These are phyloP conservation scores for Neonectria hederae DNA, from an alignment of 2,329 filamentous ascomycete species.

Conservation along the genomic window DNA sequence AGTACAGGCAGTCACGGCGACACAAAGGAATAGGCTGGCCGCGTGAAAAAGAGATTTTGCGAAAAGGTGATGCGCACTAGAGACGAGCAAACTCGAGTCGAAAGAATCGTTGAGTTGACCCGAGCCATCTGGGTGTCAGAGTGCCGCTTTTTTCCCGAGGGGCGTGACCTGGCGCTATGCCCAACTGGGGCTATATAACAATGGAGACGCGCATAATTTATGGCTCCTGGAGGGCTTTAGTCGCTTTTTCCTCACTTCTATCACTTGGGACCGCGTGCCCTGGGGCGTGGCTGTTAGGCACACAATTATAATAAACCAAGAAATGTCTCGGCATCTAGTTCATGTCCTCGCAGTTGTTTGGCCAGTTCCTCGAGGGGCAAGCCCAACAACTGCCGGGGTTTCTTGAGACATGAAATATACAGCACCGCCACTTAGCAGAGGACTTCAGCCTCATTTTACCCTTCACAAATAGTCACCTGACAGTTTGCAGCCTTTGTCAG, in stretches of 20 bases:
- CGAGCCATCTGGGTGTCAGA: slow-evolving; percentile 32
- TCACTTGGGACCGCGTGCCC: neutral
- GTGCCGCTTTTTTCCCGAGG: slow-evolving; percentile 30
- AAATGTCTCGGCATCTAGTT: neutral
- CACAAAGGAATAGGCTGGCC: slow-evolving; percentile 22
- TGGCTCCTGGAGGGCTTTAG: neutral
- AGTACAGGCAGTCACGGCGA: slow-evolving; percentile 25
- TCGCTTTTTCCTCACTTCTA: neutral
- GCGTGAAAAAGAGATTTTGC: slow-evolving; percentile 31
- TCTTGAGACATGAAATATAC: neutral
- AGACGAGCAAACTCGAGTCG: slow-evolving; percentile 34
- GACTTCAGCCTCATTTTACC: slow-evolving; percentile 6
- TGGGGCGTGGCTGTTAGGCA: neutral
- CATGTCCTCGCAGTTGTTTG: neutral
- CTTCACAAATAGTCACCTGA: slow-evolving; percentile 12
- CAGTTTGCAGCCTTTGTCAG: neutral
- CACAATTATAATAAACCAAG: neutral
- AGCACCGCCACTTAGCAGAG: slow-evolving; percentile 6
- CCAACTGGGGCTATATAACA: slow-evolving; percentile 7
- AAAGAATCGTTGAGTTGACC: slow-evolving; percentile 34
- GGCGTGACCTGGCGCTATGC: slow-evolving; percentile 38
- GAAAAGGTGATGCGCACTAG: slow-evolving; percentile 25
- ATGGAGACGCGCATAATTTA: slow-evolving; percentile 23
- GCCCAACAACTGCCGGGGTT: neutral
- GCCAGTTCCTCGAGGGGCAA: neutral